phyloP scores from a whole-genome alignment of 305 asterid genomes.

The Plantago rigida region DNA sequence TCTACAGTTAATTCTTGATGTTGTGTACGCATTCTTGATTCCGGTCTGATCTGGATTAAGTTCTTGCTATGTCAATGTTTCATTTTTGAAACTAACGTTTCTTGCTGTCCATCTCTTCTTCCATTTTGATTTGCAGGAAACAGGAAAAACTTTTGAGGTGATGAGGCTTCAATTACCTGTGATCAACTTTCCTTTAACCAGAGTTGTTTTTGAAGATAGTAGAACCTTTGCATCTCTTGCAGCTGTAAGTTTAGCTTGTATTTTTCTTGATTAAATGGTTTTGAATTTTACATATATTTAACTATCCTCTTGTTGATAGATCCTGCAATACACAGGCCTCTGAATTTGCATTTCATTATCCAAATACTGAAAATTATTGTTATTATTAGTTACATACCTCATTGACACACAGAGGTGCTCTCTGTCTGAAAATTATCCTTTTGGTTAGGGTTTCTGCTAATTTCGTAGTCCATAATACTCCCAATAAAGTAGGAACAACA shows the following conservation, averaged over 20 bases:
- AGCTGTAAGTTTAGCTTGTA: slow-evolving; percentile 56
- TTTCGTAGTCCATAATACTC: too few relatives aligned
- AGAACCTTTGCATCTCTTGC: slow-evolving; percentile 84
- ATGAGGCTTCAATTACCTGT: slow-evolving; percentile 81
- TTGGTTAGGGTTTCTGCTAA: too few relatives aligned
- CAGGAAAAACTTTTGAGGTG: slow-evolving; percentile 75
- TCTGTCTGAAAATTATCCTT: too few relatives aligned
- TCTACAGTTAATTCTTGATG: slow-evolving; percentile 8
- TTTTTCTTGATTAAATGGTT: slow-evolving; percentile 19
- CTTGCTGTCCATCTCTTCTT: slow-evolving; percentile 26
- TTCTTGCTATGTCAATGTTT: slow-evolving; percentile 11
- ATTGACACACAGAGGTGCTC: too few relatives aligned
- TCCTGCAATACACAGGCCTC: slow-evolving; percentile 6
- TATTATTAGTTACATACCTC: too few relatives aligned
- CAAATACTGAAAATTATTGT: too few relatives aligned
- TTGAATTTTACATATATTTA: slow-evolving; percentile 1
- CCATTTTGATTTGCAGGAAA: slow-evolving; percentile 51
- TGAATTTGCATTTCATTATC: not conserved
- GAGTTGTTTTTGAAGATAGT: slow-evolving; percentile 78
- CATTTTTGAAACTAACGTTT: slow-evolving; percentile 14
- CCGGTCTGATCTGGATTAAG: slow-evolving; percentile 18
- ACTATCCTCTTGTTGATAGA: too few relatives aligned
- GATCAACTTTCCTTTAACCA: slow-evolving; percentile 52
- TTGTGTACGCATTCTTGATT: slow-evolving; percentile 5
- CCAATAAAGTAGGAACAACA: too few relatives aligned